phyloP scores from a whole-genome alignment of 345 rosid species.

The Litchi chinensis region DNA sequence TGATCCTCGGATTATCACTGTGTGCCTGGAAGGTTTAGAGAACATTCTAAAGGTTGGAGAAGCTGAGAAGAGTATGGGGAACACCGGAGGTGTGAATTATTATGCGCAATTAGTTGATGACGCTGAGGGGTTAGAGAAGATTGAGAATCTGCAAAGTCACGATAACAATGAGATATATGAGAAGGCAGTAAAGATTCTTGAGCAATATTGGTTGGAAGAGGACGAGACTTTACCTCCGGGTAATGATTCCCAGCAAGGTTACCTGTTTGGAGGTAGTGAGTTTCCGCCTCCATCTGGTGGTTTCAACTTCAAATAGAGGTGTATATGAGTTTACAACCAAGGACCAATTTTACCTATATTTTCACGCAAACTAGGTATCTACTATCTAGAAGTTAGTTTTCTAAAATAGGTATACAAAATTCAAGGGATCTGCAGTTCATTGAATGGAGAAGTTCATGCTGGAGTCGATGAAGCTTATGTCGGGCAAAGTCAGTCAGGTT shows the following conservation, averaged over 20 bases:
- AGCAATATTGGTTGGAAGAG: slow-evolving; percentile 85
- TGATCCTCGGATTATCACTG: slow-evolving; percentile 78
- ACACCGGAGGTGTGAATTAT: slow-evolving; percentile 52
- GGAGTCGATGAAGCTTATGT: slow-evolving; percentile 15
- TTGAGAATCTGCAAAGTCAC: slow-evolving; percentile 80
- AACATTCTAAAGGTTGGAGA: slow-evolving; percentile 83
- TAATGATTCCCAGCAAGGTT: slow-evolving; percentile 54
- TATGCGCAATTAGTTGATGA: slow-evolving; percentile 80
- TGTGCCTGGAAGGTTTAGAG: slow-evolving; percentile 64
- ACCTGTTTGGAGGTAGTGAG: slow-evolving; percentile 68
- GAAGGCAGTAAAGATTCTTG: slow-evolving; percentile 84
- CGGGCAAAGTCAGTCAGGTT: slow-evolving; percentile 25
- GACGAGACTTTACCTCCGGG: slow-evolving; percentile 68
- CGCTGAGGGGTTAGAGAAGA: slow-evolving; percentile 83
- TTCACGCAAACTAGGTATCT: background rate
- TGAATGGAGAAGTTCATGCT: slow-evolving; percentile 8
- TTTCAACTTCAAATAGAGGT: slow-evolving; percentile 66
- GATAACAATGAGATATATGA: slow-evolving; percentile 85
- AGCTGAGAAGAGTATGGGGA: slow-evolving; percentile 64
- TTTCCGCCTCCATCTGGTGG: slow-evolving; percentile 72
- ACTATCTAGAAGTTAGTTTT: background rate
- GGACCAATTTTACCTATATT: background rate
- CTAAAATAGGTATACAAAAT: background rate
- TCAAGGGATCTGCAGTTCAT: slow-evolving; percentile 18
- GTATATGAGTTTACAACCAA: background rate